Evolutionary conservation across 73 alveolate species (phyloP).

Genomic region (Halteria grandinella): DNA sequence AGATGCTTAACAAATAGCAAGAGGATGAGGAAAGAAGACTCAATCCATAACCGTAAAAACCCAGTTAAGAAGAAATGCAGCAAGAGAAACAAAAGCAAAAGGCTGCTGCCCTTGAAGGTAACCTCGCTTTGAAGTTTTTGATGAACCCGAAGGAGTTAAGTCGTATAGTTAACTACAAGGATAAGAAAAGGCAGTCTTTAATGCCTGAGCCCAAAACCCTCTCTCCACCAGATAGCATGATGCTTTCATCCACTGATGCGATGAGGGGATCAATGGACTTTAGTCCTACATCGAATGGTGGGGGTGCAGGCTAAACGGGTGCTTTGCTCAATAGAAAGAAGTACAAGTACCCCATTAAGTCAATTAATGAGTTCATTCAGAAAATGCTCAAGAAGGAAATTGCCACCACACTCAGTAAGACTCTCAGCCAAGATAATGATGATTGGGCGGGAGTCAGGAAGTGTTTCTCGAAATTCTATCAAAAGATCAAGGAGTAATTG

Average conservation of each 20-base stretch:
- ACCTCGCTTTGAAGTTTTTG: slow-evolving; percentile 40
- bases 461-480: slow-evolving; percentile 19
- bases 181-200: too few species aligned
- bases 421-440: slow-evolving; percentile 2
- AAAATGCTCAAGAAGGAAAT: slow-evolving; percentile 4
- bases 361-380: slow-evolving; percentile 40
- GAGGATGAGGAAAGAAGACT: too few species aligned
- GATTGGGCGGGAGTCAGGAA: slow-evolving; percentile 33
- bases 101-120: slow-evolving; percentile 23
- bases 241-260: too few species aligned
- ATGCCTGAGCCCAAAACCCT: too few species aligned
- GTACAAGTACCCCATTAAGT: background rate
- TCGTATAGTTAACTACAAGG: too few species aligned
- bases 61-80: background rate
- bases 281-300: too few species aligned
- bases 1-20: background rate
- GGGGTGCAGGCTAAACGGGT: too few species aligned
- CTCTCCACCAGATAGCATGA: too few species aligned
- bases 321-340: background rate
- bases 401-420: background rate
- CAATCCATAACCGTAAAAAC: too few species aligned
- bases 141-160: too few species aligned
- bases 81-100: slow-evolving; percentile 17
- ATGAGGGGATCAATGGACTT: too few species aligned
- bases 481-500: background rate